Evolutionary conservation across 202 grass and related monocot genomes (phyloP).

Genomic region (Dendrocalamus latiflorus): DNA sequence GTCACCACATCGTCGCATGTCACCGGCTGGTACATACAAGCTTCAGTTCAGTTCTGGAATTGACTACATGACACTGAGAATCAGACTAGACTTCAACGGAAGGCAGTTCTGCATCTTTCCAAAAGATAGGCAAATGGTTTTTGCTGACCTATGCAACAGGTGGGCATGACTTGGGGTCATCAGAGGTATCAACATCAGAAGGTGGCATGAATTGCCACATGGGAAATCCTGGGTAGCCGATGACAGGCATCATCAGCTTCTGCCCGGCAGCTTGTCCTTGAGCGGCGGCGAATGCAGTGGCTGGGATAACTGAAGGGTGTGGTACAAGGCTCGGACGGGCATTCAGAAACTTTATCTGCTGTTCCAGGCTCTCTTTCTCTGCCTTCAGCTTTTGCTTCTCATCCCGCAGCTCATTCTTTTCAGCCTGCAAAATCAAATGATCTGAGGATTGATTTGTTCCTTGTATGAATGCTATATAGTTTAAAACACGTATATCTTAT

Average conservation of each 20-base stretch:
- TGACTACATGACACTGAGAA: conserved; percentile 29
- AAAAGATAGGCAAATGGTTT: background rate
- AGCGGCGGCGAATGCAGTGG: conserved; percentile 44
- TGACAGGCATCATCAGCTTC: conserved; percentile 91
- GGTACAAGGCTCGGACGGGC: conserved; percentile 50
- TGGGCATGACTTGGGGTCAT: conserved; percentile 79
- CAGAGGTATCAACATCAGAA: conserved; percentile 87
- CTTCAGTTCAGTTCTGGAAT: conserved; percentile 10
- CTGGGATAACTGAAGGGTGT: conserved; percentile 69
- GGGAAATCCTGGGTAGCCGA: conserved; percentile 83
- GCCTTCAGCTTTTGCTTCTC: conserved; percentile 96
- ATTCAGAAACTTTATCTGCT: conserved; percentile 90
- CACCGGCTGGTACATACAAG: conserved; percentile 13
- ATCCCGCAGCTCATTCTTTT: conserved; percentile 93
- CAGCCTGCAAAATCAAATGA: conserved; percentile 53
- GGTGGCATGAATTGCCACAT: conserved; percentile 99
- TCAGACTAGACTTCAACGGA: conserved; percentile 16
- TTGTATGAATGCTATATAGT: background rate
- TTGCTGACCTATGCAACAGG: conserved; percentile 60
- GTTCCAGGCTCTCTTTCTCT: conserved; percentile 89
- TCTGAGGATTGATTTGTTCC: background rate
- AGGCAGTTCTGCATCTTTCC: conserved; percentile 39
- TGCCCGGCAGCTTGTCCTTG: conserved; percentile 56
- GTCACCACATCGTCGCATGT: conserved; percentile 10
- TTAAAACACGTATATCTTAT: background rate